Conservation (phyloP, 2,329 filamentous ascomycete species). For the Fusarium illudens region DNA sequence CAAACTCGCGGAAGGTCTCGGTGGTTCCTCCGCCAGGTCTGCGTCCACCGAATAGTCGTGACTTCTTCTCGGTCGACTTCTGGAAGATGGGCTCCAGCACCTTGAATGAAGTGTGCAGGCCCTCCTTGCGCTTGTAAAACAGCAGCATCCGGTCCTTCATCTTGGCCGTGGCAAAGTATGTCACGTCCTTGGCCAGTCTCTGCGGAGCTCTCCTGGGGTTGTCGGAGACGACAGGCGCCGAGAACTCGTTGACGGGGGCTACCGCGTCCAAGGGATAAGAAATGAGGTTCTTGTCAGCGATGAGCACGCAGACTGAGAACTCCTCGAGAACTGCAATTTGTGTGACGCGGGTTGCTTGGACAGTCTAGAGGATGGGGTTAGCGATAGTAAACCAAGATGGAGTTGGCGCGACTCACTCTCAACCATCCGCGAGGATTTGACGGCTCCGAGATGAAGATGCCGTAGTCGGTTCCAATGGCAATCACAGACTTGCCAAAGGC, state of each 20-base stretch:
- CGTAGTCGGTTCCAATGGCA: slow-evolving; percentile 93
- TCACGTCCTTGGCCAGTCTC: slow-evolving; percentile 89
- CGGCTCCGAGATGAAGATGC: slow-evolving; percentile 88
- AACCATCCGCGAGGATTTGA: slow-evolving; percentile 91
- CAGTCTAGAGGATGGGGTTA: slow-evolving; percentile 64
- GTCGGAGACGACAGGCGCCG: slow-evolving; percentile 68
- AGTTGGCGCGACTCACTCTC: slow-evolving; percentile 66
- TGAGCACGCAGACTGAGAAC: slow-evolving; percentile 90
- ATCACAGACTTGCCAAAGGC: slow-evolving; percentile 86
- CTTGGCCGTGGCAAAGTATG: slow-evolving; percentile 93
- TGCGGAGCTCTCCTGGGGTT: slow-evolving; percentile 87
- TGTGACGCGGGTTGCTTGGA: slow-evolving; percentile 79
- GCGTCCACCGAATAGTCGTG: slow-evolving; percentile 70
- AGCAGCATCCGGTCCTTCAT: slow-evolving; percentile 97
- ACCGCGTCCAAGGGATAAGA: slow-evolving; percentile 94
- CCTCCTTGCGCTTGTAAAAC: slow-evolving; percentile 97
- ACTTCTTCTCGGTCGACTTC: slow-evolving; percentile 86
- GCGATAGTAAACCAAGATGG: background rate
- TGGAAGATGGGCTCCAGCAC: slow-evolving; percentile 96
- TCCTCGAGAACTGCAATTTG: slow-evolving; percentile 96
- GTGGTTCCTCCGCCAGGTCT: slow-evolving; percentile 73
- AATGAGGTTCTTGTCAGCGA: slow-evolving; percentile 89
- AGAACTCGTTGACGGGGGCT: slow-evolving; percentile 68
- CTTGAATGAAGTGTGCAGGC: slow-evolving; percentile 92
- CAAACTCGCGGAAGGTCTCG: slow-evolving; percentile 97